Percentiles rank a stretch among this genome's conserved stretches.
Evolutionary conservation across 2,329 filamentous ascomycete species (phyloP).

Genomic region (Diplodia seriata): DNA sequence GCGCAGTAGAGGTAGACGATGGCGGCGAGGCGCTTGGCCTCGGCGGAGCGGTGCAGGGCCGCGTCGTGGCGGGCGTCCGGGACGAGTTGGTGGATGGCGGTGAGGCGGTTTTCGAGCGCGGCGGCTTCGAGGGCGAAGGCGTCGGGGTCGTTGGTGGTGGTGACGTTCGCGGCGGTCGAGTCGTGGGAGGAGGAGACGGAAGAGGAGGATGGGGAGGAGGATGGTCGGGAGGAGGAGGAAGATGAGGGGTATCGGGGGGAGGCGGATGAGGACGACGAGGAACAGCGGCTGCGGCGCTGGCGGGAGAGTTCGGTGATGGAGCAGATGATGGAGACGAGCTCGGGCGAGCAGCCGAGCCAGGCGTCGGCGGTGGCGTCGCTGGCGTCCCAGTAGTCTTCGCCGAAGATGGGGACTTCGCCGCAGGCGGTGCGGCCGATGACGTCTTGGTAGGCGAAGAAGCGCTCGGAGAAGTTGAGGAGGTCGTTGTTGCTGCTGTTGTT

Average conservation of each 20-base stretch:
- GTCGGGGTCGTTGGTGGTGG: conserved; percentile 35
- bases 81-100: conserved; percentile 45
- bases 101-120: conserved; percentile 45
- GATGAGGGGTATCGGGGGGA: neutral
- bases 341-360: conserved; percentile 60
- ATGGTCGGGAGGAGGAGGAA: neutral
- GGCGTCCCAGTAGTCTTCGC: conserved; percentile 56
- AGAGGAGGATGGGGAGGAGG: neutral
- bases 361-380: conserved; percentile 49
- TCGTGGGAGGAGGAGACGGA: no score
- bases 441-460: conserved; percentile 61
- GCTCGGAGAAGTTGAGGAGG: conserved; percentile 50
- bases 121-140: conserved; percentile 46
- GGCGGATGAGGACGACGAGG: no score
- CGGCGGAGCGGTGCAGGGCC: conserved; percentile 47
- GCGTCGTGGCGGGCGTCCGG: conserved; percentile 42
- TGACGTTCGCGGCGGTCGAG: no score
- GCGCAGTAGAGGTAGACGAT: conserved; percentile 57
- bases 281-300: conserved; percentile 37
- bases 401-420: conserved; percentile 56
- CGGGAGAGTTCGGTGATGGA: conserved; percentile 57
- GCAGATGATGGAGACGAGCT: conserved; percentile 56
- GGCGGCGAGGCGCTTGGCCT: conserved; percentile 54
- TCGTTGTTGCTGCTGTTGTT: conserved; percentile 34
- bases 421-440: conserved; percentile 60